Percentiles rank a stretch among this genome's conserved stretches.
These are phyloP conservation scores for Drechslerella stenobrocha DNA, from an alignment of 2,329 filamentous ascomycete species.

Conservation along the genomic window DNA sequence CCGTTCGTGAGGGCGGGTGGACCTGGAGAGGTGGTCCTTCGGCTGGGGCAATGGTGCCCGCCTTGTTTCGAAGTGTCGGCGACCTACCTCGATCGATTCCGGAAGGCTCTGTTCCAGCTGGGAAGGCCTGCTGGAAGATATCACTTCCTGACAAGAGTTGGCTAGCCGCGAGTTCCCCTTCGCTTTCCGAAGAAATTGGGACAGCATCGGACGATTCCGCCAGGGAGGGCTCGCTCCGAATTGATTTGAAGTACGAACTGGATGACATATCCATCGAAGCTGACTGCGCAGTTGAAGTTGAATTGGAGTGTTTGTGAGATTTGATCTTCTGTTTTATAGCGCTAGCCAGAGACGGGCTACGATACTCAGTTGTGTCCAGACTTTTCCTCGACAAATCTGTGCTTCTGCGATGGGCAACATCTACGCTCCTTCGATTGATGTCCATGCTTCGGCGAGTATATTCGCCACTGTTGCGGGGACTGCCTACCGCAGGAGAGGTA, in stretches of 20 bases:
- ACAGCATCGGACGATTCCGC: slow-evolving; percentile 67
- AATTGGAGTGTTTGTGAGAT: slow-evolving; percentile 16
- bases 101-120: slow-evolving; percentile 14
- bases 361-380: slow-evolving; percentile 29
- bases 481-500: slow-evolving; percentile 56
- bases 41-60: slow-evolving; percentile 29
- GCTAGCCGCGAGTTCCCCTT: slow-evolving; percentile 78
- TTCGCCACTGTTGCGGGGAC: slow-evolving; percentile 64
- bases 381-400: slow-evolving; percentile 57
- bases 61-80: slow-evolving; percentile 35
- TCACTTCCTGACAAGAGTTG: slow-evolving; percentile 86
- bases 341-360: slow-evolving; percentile 49
- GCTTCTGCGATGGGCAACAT: slow-evolving; percentile 60
- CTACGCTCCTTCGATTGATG: slow-evolving; percentile 62
- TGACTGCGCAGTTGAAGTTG: slow-evolving; percentile 18
- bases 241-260: slow-evolving; percentile 44
- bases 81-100: slow-evolving; percentile 36
- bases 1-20: slow-evolving; percentile 37
- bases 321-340: slow-evolving; percentile 27
- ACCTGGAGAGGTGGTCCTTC: slow-evolving; percentile 27
- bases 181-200: slow-evolving; percentile 68
- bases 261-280: slow-evolving; percentile 31
- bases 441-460: slow-evolving; percentile 63
- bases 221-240: slow-evolving; percentile 46
- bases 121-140: slow-evolving; percentile 78